Conservation (phyloP, 345 rosid species). For the Triadica sebifera region DNA sequence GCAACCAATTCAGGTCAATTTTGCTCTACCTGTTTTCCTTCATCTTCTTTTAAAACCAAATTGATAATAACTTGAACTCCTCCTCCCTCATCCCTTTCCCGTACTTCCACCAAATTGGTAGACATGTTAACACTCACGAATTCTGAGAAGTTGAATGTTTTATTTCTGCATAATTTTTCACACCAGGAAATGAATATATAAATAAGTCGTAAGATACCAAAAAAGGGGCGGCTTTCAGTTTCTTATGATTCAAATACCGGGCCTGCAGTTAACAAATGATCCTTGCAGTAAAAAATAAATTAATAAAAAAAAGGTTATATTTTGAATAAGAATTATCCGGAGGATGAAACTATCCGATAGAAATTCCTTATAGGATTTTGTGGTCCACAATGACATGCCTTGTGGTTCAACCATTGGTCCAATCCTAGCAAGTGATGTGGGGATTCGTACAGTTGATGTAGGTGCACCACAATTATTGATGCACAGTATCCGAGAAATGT, state of each 20-base stretch:
- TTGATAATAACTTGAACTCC: too few relatives aligned
- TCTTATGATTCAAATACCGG: not conserved
- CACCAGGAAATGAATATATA: not conserved
- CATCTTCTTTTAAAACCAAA: too few relatives aligned
- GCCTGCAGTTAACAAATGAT: not conserved
- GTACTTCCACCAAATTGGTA: too few relatives aligned
- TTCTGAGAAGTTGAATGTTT: not conserved
- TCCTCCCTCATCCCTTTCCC: too few relatives aligned
- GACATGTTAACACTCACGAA: not conserved
- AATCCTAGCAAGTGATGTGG: slow-evolving; percentile 87
- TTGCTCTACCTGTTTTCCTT: too few relatives aligned
- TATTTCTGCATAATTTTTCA: not conserved
- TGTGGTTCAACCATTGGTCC: slow-evolving; percentile 99
- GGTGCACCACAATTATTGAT: slow-evolving; percentile 96
- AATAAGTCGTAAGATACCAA: not conserved
- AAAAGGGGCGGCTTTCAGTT: not conserved
- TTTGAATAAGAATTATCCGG: too few relatives aligned
- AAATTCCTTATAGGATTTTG: slow-evolving; percentile 62
- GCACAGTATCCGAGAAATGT: slow-evolving; percentile 99
- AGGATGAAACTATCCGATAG: slow-evolving; percentile 9
- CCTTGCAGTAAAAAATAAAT: not conserved
- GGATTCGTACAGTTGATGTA: slow-evolving; percentile 91
- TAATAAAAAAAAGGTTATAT: not conserved
- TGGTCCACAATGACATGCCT: slow-evolving; percentile 89
- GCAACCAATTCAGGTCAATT: slow-evolving; percentile 93